Evolutionary conservation across 331 rosid genomes (phyloP), one percentile per base, ranked within the genome.

Genomic region (Cucumis variabilis): DNA sequence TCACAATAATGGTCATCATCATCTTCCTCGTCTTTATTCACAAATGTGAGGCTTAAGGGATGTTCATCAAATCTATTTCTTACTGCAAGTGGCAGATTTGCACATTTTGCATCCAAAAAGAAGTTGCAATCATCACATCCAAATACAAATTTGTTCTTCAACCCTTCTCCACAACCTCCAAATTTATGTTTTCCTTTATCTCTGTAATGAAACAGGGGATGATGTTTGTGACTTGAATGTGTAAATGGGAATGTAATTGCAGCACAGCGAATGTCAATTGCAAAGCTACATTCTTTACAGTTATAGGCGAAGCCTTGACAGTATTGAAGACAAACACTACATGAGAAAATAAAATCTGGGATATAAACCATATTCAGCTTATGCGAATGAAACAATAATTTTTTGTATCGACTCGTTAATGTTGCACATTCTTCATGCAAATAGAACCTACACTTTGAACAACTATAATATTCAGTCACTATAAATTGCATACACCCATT

Each of bases 241-340:
- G 7, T 44, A 33, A 41, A 75, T 75, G 81, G 81, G 58, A 75
- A 41, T 75, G 50, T 73, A 17, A 73, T 76, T 21, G 82, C 14
- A 48, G 83, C 30, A 23, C 83, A 77, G 14, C 83, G 63, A 46
- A 46, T 48, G 37, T 77, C 65, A 0, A 77, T 6, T 13, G 83
- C 2, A 2, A 2, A 77, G 83, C 3, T 17, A 3, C 83, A 77
- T 23, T 77, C 4, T 24, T 46, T 1, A 48, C 83, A 77, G 12
- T 46, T 20, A 23, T 77, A 77, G 37, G 83, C 83, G 0, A 48
- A 77, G 37, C 83, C 83, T 23, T 77, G 65, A 53, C 28, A 77
- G 8, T 48, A 23, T 24, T 77, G 62, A 7, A 23, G 63, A 77
- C 83, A 77, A 48, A 25, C 63, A 13, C 17, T 8, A 6, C 83